Base-by-base conservation (phyloP, 2,329 filamentous ascomycete genomes). In the Lasiodiplodia gonubiensis region DNA sequence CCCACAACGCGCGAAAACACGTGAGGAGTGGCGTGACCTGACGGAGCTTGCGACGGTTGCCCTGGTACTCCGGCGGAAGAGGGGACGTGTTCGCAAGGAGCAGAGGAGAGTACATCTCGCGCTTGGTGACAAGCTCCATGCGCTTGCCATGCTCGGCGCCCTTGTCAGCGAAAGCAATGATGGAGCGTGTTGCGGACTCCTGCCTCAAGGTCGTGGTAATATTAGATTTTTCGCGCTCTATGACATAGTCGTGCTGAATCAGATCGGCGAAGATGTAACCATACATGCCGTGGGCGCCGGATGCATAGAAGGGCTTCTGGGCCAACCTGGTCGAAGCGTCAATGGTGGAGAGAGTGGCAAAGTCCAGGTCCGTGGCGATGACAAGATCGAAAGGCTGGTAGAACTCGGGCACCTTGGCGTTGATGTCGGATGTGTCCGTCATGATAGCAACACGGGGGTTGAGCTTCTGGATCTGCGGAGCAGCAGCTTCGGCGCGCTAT, bases 251-350 rank as follows among this genome's bases (percentile, higher is more conserved):
- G 78, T 99, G 95, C 74, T 90, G 86, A 72, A 97, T 93, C 25
- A 99, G 86, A 78, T 99, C 95, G 68, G 92, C 91, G 78, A 99
- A 99, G 71, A 97, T 91, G 81, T 92, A 99, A 67, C 95, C 95
- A 78, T 96, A 98, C 77, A 97, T 86, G 59, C 95, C 95, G 76
- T 97, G 92, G 2, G 91, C 88, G 61, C 89, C 90, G 42, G 93
- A 92, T 11, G 93, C 93, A 80, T 99, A 99, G 79, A 97, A 97
- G 12, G 93, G 89, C 57, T 89, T 88, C 70, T 88, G 86, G 69
- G 90, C 89, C 46, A 96, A 82, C 55, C 94, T 90, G 49, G 93
- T 94, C 33, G 92, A 90, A 25, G 92, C 92, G 80, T 98, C 97
- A 81, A 98, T 91, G 68, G 88, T 86, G 70, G 89, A 88, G 70